Percentiles rank a stretch among this genome's conserved stretches.
Conservation (phyloP, 768 basidiomycete genomes). For the Lactarius hatsudake region DNA sequence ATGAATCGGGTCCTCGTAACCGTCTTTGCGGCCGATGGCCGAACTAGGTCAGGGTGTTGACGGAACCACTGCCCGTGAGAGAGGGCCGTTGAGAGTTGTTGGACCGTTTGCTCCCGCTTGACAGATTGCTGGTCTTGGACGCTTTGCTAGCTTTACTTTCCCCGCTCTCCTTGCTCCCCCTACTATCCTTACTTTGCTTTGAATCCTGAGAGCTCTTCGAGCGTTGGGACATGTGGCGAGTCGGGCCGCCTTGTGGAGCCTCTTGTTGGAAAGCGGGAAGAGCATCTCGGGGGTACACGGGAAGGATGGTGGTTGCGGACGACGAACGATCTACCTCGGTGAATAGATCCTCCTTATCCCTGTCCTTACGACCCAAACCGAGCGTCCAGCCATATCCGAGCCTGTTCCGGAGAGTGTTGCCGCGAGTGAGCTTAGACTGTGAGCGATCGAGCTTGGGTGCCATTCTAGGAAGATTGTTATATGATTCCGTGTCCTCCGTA, state of each 20-base stretch:
- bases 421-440: slow-evolving; percentile 25
- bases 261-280: slow-evolving; percentile 9
- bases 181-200: slow-evolving; percentile 14
- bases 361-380: slow-evolving; percentile 25
- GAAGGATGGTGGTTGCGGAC: slow-evolving; percentile 25
- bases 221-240: slow-evolving; percentile 25
- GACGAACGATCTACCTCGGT: slow-evolving; percentile 22
- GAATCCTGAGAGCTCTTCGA: slow-evolving; percentile 22
- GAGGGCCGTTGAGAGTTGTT: slow-evolving; percentile 23
- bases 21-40: slow-evolving; percentile 29
- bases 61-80: slow-evolving; percentile 24
- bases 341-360: slow-evolving; percentile 24
- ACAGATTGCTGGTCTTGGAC: slow-evolving; percentile 22
- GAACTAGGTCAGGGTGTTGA: slow-evolving; percentile 30
- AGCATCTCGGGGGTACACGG: slow-evolving; percentile 24
- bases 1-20: slow-evolving; percentile 27
- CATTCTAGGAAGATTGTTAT: slow-evolving; percentile 19
- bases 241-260: slow-evolving; percentile 10
- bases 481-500: slow-evolving; percentile 30
- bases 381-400: slow-evolving; percentile 29
- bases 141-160: slow-evolving; percentile 10
- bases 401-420: slow-evolving; percentile 11
- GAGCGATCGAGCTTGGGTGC: slow-evolving; percentile 28
- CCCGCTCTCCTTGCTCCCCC: neutral
- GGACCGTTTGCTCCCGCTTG: slow-evolving; percentile 22